Evolutionary conservation across 495 filamentous ascomycete species (phyloP).

Genomic region (Pyrenopolyporus hunteri): DNA sequence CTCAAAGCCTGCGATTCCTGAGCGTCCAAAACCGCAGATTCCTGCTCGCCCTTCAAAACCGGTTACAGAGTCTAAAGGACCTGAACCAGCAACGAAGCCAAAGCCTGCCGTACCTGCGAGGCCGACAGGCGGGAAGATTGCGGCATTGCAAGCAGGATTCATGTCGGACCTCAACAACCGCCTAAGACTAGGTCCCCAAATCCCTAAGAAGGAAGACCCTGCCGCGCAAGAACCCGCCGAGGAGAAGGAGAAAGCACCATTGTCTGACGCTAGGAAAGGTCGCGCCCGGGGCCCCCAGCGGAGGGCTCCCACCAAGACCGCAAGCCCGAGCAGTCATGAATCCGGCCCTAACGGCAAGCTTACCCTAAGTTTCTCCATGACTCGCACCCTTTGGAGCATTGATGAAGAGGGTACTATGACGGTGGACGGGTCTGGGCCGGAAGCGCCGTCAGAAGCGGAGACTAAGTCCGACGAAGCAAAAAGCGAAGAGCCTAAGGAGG

Average conservation of each 20-base stretch:
- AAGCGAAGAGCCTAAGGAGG: slow-evolving; percentile 40
- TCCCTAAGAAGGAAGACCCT: slow-evolving; percentile 70
- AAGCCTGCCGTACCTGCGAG: slow-evolving; percentile 85
- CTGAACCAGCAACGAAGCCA: slow-evolving; percentile 57
- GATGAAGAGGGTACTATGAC: slow-evolving; percentile 57
- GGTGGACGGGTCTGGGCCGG: slow-evolving; percentile 43
- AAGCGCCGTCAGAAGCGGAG: slow-evolving; percentile 23
- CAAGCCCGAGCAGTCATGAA: slow-evolving; percentile 42
- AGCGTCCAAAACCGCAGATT: slow-evolving; percentile 80
- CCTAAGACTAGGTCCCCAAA: slow-evolving; percentile 79
- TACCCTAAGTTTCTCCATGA: slow-evolving; percentile 46
- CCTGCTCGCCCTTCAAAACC: slow-evolving; percentile 71
- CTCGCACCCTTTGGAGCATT: slow-evolving; percentile 55
- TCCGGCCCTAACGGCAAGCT: slow-evolving; percentile 32
- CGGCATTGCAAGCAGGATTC: slow-evolving; percentile 87
- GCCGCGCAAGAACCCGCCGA: slow-evolving; percentile 60
- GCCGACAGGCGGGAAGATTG: slow-evolving; percentile 83
- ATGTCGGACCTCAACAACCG: slow-evolving; percentile 88
- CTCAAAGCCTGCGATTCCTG: slow-evolving; percentile 51
- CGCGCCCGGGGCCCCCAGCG: slow-evolving; percentile 87
- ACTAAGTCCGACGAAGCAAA: slow-evolving; percentile 20
- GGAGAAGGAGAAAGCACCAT: slow-evolving; percentile 72
- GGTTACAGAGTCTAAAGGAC: slow-evolving; percentile 47
- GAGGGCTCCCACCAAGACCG: slow-evolving; percentile 64
- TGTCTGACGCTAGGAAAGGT: slow-evolving; percentile 86